Evolutionary conservation across 2,329 filamentous ascomycete genomes (phyloP), one percentile per base, ranked within the genome.

Genomic region (Ophiostoma montium): DNA sequence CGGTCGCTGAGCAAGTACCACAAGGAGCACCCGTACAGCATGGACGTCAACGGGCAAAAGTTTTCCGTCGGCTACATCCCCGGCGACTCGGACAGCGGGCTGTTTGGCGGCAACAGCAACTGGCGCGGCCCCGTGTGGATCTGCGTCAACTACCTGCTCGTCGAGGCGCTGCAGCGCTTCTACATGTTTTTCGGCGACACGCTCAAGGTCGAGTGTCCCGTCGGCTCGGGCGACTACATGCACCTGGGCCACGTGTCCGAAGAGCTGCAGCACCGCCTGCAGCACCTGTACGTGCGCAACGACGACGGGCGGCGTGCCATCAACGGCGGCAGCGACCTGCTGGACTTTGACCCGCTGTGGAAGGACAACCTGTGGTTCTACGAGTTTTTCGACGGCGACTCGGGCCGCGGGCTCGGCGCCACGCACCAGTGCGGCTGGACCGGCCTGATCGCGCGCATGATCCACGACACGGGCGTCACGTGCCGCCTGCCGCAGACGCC

Each of bases 341-440:
- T 95, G 31, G 88, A 96, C 67, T 95, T 85, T 60, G 88, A 96
- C 61, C 82, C 86, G 21, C 72, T 95, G 65, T 96, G 90, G 90
- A 90, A 84, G 64, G 89, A 94, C 59, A 79, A 89, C 60, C 71
- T 96, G 58, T 95, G 87, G 86, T 96, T 94, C 73, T 84, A 94
- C 62, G 90, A 96, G 64, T 96, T 94, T 72, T 96, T 96, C 62
- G 90, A 96, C 61, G 90, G 88, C 35, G 89, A 96, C 62, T 82
- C 74, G 46, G 90, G 90, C 13, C 83, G 88, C 56, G 90, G 92
- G 15, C 75, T 96, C 1, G 90, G 90, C 50, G 87, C 90, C 35
- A 90, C 82, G 44, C 92, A 96, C 65, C 92, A 96, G 65, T 95
- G 87, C 61, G 90, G 90, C 46, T 96, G 92, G 90, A 95, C 90